Evolutionary conservation across 2,329 filamentous ascomycete genomes (phyloP).

Genomic region (Cryphonectria carpinicola): DNA sequence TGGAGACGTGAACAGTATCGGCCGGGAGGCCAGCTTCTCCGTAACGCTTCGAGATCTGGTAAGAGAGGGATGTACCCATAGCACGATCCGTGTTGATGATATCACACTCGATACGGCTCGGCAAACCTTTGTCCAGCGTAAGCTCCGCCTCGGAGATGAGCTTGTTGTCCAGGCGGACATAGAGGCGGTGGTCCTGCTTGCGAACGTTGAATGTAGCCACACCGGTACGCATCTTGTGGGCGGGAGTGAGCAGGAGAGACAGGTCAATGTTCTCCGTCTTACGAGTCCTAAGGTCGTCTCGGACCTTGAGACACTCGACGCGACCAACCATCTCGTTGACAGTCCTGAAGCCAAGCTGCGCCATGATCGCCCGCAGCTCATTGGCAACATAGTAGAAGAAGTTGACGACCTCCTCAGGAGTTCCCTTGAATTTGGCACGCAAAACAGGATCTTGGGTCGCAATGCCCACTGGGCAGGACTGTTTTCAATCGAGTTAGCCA

Average conservation of each 20-base stretch:
- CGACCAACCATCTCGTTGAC: slow-evolving; percentile 98
- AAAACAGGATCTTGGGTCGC: slow-evolving; percentile 95
- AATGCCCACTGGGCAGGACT: slow-evolving; percentile 75
- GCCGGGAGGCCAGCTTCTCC: slow-evolving; percentile 86
- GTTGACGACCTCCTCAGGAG: slow-evolving; percentile 96
- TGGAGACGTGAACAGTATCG: slow-evolving; percentile 94
- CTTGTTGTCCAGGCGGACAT: slow-evolving; percentile 94
- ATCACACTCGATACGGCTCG: slow-evolving; percentile 91
- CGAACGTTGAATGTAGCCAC: slow-evolving; percentile 97
- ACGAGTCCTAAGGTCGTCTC: slow-evolving; percentile 82
- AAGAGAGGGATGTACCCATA: slow-evolving; percentile 90
- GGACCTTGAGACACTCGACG: slow-evolving; percentile 82
- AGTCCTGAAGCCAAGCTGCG: slow-evolving; percentile 88
- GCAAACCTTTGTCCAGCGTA: slow-evolving; percentile 90
- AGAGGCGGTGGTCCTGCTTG: slow-evolving; percentile 94
- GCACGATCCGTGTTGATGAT: slow-evolving; percentile 96
- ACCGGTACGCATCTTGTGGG: slow-evolving; percentile 91
- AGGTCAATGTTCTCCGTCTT: slow-evolving; percentile 95
- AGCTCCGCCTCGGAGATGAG: slow-evolving; percentile 94
- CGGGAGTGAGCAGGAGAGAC: slow-evolving; percentile 89
- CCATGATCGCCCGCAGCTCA: slow-evolving; percentile 96
- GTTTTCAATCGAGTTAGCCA: too few species aligned
- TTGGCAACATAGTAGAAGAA: slow-evolving; percentile 99
- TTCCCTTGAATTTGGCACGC: slow-evolving; percentile 89
- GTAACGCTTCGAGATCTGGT: slow-evolving; percentile 92